A percentile compares a stretch with the other conserved stretches of the same genome.
phyloP scores from a whole-genome alignment of 2,329 filamentous ascomycete genomes.

The Hypoxylon sp. region DNA sequence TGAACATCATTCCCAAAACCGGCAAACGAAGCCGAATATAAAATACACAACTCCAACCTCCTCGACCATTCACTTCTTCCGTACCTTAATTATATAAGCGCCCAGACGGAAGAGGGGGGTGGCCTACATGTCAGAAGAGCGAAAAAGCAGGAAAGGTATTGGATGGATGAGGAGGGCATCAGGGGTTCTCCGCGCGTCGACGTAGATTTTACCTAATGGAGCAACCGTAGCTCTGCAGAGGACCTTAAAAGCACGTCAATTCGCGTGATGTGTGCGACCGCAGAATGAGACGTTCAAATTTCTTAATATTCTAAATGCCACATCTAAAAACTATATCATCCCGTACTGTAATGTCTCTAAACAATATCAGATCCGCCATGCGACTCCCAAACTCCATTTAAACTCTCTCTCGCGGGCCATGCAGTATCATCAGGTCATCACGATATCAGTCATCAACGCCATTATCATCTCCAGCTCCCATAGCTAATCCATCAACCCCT shows the following conservation, averaged over 20 bases:
- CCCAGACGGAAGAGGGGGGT: conserved; percentile 2
- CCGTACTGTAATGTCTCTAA: neutral
- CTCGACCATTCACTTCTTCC: neutral
- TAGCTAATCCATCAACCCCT: neutral
- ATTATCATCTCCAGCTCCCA: conserved; percentile 10
- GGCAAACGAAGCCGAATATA: neutral
- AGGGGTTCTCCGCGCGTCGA: conserved; percentile 31
- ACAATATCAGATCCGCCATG: conserved; percentile 1
- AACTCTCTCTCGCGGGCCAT: conserved; percentile 37
- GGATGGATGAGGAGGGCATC: conserved; percentile 15
- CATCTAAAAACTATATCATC: neutral
- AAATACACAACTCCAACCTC: neutral
- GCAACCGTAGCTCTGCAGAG: neutral
- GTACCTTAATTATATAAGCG: neutral
- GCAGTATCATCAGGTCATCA: conserved; percentile 37
- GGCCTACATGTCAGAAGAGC: neutral
- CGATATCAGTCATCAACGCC: conserved; percentile 20
- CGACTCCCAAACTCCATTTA: conserved; percentile 27
- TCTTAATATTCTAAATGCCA: neutral
- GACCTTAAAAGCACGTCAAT: conserved; percentile 29
- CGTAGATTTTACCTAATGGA: conserved; percentile 23
- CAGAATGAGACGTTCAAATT: neutral
- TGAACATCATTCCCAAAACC: neutral
- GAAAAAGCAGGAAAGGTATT: conserved; percentile 7
- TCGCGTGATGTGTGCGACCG: conserved; percentile 27